Percentiles rank a stretch among this genome's conserved stretches.
Conservation (phyloP, 139 green algal genomes). For the Coccomyxa sp. region DNA sequence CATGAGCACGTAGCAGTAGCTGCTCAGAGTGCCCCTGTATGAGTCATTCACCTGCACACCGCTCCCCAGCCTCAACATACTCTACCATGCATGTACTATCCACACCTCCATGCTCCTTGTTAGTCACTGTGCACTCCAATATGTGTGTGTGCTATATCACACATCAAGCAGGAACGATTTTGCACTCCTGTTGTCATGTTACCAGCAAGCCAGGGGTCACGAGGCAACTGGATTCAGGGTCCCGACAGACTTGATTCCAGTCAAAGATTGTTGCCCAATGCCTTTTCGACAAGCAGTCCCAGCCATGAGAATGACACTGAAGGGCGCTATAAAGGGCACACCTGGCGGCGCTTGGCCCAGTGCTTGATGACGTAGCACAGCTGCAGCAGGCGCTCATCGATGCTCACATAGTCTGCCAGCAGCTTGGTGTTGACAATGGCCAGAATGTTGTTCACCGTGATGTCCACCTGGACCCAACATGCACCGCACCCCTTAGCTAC, state of each 20-base stretch:
- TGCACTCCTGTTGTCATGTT: not conserved
- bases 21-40: constrained; percentile 86
- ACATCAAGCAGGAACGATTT: too few species aligned
- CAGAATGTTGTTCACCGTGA: constrained; percentile 86
- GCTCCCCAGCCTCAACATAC: not conserved
- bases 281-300: too few species aligned
- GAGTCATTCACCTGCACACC: constrained; percentile 72
- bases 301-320: not conserved
- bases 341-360: constrained; percentile 73
- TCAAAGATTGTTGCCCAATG: too few species aligned
- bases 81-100: not conserved
- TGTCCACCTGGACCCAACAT: constrained; percentile 48
- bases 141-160: too few species aligned
- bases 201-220: not conserved
- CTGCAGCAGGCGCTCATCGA: constrained; percentile 74
- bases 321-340: not conserved
- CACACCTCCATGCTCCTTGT: not conserved
- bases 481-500: not conserved
- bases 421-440: constrained; percentile 83
- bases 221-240: too few species aligned
- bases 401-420: constrained; percentile 66
- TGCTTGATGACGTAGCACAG: constrained; percentile 86
- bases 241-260: too few species aligned
- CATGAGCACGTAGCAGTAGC: constrained; percentile 92
- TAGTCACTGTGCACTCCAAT: too few species aligned